Conservation (phyloP, 139 green algal genomes). For the Chlamydomonas sp. region DNA sequence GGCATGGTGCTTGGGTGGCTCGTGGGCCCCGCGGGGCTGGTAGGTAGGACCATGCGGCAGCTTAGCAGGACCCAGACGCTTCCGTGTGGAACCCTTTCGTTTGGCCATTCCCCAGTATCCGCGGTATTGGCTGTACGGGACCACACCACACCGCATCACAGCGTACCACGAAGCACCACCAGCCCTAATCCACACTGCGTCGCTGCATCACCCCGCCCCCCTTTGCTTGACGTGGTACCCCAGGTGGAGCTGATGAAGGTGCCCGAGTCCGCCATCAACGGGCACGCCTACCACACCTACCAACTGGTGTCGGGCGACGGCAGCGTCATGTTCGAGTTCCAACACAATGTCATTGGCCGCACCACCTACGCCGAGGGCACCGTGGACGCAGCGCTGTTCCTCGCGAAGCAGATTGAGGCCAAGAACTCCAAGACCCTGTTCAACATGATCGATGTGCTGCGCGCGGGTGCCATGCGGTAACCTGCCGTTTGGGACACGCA, state of each 20-base stretch:
- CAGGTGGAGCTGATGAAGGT: slow-evolving; percentile 42
- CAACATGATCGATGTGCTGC: slow-evolving; percentile 99
- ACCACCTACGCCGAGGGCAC: slow-evolving; percentile 95
- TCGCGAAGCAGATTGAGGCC: slow-evolving; percentile 73
- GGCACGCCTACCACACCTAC: slow-evolving; percentile 99
- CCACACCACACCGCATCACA: neutral
- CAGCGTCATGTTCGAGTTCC: slow-evolving; percentile 93
- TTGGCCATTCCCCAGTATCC: neutral
- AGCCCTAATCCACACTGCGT: neutral
- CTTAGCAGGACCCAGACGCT: no score
- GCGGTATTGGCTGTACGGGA: neutral
- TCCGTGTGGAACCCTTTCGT: no score
- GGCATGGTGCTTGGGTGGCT: no score
- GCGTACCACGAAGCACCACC: neutral
- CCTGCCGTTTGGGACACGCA: slow-evolving; percentile 82
- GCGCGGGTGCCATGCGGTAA: slow-evolving; percentile 92
- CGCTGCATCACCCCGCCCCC: neutral
- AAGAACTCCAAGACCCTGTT: slow-evolving; percentile 83
- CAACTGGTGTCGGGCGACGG: slow-evolving; percentile 85
- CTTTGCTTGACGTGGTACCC: neutral
- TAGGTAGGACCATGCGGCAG: no score
- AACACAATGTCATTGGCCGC: slow-evolving; percentile 95
- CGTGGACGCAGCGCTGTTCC: slow-evolving; percentile 94
- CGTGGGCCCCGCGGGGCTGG: no score
- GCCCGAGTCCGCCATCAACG: slow-evolving; percentile 58